Percentiles rank a stretch among this genome's conserved stretches.
Conservation (phyloP, 305 asterid species). For the Plantago coronopus region DNA sequence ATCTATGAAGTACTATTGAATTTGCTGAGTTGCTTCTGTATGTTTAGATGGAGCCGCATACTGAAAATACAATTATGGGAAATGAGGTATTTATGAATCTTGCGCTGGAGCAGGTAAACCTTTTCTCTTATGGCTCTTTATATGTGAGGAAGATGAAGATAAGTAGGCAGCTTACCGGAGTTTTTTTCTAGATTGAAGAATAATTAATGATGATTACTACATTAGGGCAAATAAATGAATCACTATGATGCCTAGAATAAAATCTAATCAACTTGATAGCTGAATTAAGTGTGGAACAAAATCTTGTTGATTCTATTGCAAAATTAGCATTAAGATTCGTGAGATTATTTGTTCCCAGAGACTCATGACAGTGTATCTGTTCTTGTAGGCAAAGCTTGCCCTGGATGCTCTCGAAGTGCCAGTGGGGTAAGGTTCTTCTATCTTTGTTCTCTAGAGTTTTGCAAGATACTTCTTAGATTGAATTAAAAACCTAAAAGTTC, state of each 20-base stretch:
- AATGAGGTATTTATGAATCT: conserved; percentile 42
- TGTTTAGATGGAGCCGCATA: conserved; percentile 31
- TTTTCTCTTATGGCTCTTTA: too few species aligned
- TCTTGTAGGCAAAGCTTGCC: conserved; percentile 66
- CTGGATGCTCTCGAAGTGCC: conserved; percentile 77
- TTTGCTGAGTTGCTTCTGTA: conserved; percentile 1
- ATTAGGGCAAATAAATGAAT: too few species aligned
- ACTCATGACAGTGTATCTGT: conserved; percentile 3
- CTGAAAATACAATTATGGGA: conserved; percentile 26
- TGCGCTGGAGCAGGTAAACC: conserved; percentile 48
- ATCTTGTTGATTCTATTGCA: neutral
- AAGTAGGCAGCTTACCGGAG: neutral
- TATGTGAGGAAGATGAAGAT: neutral
- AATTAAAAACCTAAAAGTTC: conserved; percentile 13
- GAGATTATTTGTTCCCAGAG: neutral
- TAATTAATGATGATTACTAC: too few species aligned
- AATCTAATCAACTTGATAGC: too few species aligned
- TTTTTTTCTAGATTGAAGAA: too few species aligned
- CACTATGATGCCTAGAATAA: too few species aligned
- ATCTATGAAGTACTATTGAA: neutral
- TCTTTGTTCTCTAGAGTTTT: conserved; percentile 2
- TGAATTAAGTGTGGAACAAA: conserved; percentile 34
- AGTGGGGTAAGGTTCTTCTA: conserved; percentile 49
- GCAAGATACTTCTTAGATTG: conserved; percentile 6
- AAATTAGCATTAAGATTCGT: conserved; percentile 5